These are phyloP conservation scores for Capronia epimyces DNA, from an alignment of 2,329 filamentous ascomycete genomes.

Conservation along the genomic window DNA sequence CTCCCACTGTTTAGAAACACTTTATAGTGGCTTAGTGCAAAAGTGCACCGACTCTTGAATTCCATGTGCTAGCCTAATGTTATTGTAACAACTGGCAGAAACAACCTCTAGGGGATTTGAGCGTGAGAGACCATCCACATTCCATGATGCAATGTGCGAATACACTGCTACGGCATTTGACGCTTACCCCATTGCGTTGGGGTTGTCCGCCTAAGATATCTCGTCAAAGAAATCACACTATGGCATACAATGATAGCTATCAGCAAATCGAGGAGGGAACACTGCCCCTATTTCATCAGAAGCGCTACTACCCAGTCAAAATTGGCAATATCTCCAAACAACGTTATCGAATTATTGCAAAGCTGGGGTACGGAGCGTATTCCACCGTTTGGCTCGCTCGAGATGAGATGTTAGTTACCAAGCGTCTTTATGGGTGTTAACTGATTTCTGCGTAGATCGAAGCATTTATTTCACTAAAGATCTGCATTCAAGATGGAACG, in stretches of 20 bases:
- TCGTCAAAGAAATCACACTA: constrained; percentile 1
- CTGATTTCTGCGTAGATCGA: constrained; percentile 10
- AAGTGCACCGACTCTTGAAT: too few species aligned
- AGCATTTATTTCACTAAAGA: constrained; percentile 26
- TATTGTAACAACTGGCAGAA: too few species aligned
- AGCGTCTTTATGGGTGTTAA: constrained; percentile 4
- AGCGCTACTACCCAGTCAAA: constrained; percentile 28
- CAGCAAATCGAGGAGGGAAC: constrained; percentile 17
- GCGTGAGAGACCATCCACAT: too few species aligned
- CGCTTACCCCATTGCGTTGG: constrained; percentile 2
- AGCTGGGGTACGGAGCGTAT: constrained; percentile 34
- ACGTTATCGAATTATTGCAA: constrained; percentile 35
- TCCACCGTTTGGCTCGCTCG: constrained; percentile 37
- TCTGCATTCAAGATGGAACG: constrained; percentile 23
- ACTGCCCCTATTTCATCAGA: constrained; percentile 21
- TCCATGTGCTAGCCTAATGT: too few species aligned
- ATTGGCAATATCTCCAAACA: constrained; percentile 27
- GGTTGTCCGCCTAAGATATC: neutral
- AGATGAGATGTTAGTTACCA: constrained; percentile 23
- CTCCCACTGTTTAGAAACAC: too few species aligned
- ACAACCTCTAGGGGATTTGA: too few species aligned
- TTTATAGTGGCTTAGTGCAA: too few species aligned
- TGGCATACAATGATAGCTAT: neutral
- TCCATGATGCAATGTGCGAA: too few species aligned
- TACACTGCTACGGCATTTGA: neutral